phyloP scores from a whole-genome alignment of 2,329 filamentous ascomycete species.

The Fusarium anguioides region DNA sequence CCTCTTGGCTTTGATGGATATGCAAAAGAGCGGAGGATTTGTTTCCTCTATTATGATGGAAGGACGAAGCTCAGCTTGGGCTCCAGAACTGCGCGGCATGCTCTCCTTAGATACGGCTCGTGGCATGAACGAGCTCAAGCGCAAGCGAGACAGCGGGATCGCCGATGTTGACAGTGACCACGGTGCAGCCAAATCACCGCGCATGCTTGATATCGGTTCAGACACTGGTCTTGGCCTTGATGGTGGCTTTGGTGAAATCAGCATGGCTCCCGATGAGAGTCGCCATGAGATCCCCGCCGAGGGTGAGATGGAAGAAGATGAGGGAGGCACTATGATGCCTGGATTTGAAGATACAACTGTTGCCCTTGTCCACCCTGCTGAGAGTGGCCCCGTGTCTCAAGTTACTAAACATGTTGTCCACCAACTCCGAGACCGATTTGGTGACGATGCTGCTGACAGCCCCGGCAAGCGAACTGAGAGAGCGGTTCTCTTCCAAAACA shows the following conservation, averaged over 20 bases:
- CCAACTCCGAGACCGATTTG: conserved; percentile 89
- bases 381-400: conserved; percentile 86
- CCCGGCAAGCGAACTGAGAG: conserved; percentile 79
- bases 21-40: conserved; percentile 92
- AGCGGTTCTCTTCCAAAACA: conserved; percentile 87
- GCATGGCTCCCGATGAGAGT: conserved; percentile 68
- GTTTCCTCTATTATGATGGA: conserved; percentile 88
- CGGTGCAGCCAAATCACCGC: conserved; percentile 73
- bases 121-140: conserved; percentile 83
- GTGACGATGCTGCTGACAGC: conserved; percentile 74
- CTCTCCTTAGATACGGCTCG: conserved; percentile 87
- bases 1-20: conserved; percentile 86
- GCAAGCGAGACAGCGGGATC: conserved; percentile 90
- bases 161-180: conserved; percentile 80
- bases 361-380: conserved; percentile 80
- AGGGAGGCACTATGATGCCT: conserved; percentile 60
- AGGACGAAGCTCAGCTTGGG: conserved; percentile 82
- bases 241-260: conserved; percentile 62
- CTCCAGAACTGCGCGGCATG: conserved; percentile 91
- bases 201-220: conserved; percentile 71
- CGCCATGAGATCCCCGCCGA: conserved; percentile 73
- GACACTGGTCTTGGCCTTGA: conserved; percentile 67
- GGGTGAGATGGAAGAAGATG: conserved; percentile 58
- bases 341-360: conserved; percentile 83
- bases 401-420: conserved; percentile 97